Conservation (phyloP, 164 flowering plant genomes). For the Tinospora cordifolia region DNA sequence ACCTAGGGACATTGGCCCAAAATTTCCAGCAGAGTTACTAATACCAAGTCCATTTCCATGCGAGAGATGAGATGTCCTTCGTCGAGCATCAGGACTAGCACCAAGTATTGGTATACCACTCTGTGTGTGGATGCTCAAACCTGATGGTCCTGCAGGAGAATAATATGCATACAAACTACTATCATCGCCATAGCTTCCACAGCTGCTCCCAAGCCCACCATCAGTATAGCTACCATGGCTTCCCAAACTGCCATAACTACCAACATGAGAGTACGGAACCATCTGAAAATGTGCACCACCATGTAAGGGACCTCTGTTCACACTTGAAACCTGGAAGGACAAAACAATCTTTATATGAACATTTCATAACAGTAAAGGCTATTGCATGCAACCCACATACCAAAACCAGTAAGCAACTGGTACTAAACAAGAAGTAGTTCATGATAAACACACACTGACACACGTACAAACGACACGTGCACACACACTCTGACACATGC, state of each 20-base stretch:
- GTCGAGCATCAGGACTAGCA: conserved; percentile 75
- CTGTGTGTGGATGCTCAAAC: conserved; percentile 51
- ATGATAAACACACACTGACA: no score
- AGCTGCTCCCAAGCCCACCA: conserved; percentile 74
- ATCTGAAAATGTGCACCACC: conserved; percentile 57
- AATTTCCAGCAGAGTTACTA: conserved; percentile 71
- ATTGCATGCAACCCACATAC: background rate
- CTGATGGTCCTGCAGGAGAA: conserved; percentile 82
- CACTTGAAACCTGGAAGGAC: conserved; percentile 46
- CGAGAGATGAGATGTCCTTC: conserved; percentile 49
- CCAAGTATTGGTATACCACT: conserved; percentile 63
- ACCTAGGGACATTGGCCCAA: conserved; percentile 79
- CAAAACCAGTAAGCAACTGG: no score
- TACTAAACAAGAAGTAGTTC: background rate
- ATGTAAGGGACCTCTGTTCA: conserved; percentile 41
- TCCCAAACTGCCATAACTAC: conserved; percentile 93
- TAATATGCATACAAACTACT: conserved; percentile 55
- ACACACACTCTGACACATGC: no score
- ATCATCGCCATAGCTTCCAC: conserved; percentile 85
- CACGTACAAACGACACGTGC: no score
- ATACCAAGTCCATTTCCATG: conserved; percentile 77
- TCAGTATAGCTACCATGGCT: conserved; percentile 92
- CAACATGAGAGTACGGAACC: conserved; percentile 51
- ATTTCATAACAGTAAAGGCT: background rate
- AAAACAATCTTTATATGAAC: background rate